Base-by-base conservation (phyloP, 169 alveolate species). In the Plasmodium cynomolgi region DNA sequence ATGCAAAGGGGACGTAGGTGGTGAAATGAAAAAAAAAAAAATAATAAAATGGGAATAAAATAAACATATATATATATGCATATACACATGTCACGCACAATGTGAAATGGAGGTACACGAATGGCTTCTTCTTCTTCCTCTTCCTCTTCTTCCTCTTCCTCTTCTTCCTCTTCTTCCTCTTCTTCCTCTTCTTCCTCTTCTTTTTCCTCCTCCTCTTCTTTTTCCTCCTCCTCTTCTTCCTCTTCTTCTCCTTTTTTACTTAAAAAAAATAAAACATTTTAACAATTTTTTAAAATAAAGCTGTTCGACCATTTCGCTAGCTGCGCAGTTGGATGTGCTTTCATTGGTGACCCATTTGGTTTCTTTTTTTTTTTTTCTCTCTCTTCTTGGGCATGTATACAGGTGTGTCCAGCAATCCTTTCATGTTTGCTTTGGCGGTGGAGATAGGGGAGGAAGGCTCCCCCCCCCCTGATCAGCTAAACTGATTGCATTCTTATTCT, bases 31-130 rank as follows among this genome's bases (percentile, higher is more conserved):
- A 68, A 68, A 68, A 68, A 68, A 23, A 62, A 3, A 23, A 20
- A 26, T 9, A 68, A 23, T 17, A 58, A 17, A 15, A 17, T 17
- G 6, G 1, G 6, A 4, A 56, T 56, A 56, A 2, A 56, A 68
- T 5, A 68, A 0, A 29, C 1, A 26, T 9, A 68, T 68, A 68
- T 29, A 20, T 11, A 68, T 68, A 23, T 50, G 17, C 62, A 50
- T 17, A 50, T 50, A 50, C 62, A 50, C 23, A 68, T 68, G 77
- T 68, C 77, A 68, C 77, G 37, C 77, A 68, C 77, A 68, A 68
- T 26, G 37, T 68, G 77, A 68, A 68, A 8, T 26, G 15, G 31
- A 68, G 20, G 77, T 9, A 68, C 77, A 68, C 77, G 77, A 29
- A 68, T 0, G 37, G 41, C 15, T 68, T 23, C 37, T 68, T 68